Evolutionary conservation across 2,329 filamentous ascomycete species (phyloP).

Genomic region (Pseudogymnoascus sp.): DNA sequence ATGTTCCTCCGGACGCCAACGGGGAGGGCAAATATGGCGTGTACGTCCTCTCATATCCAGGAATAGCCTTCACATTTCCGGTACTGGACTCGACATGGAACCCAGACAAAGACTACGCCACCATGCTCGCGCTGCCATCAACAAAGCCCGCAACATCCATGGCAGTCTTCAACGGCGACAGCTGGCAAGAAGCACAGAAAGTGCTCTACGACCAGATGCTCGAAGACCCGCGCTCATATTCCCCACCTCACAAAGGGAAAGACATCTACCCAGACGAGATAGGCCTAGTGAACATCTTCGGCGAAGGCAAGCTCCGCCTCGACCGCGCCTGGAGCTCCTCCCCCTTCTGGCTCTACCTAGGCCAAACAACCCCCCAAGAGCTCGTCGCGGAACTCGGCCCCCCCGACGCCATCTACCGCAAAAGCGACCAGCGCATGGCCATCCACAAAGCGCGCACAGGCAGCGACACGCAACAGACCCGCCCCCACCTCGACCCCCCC

Average conservation of each 20-base stretch:
- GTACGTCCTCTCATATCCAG: slow-evolving; percentile 90
- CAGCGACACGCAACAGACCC: slow-evolving; percentile 34
- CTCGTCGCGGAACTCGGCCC: slow-evolving; percentile 84
- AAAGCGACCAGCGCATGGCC: slow-evolving; percentile 79
- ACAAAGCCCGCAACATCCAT: slow-evolving; percentile 73
- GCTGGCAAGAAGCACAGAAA: slow-evolving; percentile 76
- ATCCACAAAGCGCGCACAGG: slow-evolving; percentile 62
- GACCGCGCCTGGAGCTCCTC: slow-evolving; percentile 60
- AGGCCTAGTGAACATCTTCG: slow-evolving; percentile 68
- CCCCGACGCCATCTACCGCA: slow-evolving; percentile 87
- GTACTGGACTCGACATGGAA: slow-evolving; percentile 68
- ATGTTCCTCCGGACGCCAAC: slow-evolving; percentile 54
- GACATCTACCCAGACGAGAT: slow-evolving; percentile 85
- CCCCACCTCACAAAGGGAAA: slow-evolving; percentile 56
- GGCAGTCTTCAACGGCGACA: slow-evolving; percentile 83
- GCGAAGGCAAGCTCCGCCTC: slow-evolving; percentile 70
- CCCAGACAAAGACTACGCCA: slow-evolving; percentile 70
- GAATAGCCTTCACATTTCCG: slow-evolving; percentile 86
- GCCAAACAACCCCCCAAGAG: slow-evolving; percentile 86
- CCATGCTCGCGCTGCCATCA: slow-evolving; percentile 69
- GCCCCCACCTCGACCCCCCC: slow-evolving; percentile 29
- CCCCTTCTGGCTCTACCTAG: slow-evolving; percentile 64
- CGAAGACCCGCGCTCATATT: slow-evolving; percentile 63
- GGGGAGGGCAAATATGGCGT: slow-evolving; percentile 53
- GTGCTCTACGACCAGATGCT: slow-evolving; percentile 68